Base-by-base conservation (phyloP, 2,329 filamentous ascomycete genomes). In the Verticillium longisporum region DNA sequence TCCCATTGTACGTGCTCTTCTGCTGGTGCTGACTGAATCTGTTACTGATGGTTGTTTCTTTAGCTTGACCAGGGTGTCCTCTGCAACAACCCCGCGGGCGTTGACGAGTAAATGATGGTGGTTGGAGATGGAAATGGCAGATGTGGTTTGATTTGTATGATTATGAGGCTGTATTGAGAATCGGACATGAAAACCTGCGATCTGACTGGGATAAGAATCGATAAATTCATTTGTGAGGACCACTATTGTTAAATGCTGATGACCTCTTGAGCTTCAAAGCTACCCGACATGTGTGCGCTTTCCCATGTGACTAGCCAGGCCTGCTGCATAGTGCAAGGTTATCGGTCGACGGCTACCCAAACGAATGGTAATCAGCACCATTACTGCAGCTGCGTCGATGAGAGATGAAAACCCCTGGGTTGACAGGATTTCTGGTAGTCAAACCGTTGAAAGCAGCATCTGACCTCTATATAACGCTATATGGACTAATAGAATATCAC, bases 1-100 rank as follows among this genome's bases (percentile, higher is more conserved):
- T 18, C 83, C 83, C 7, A 76, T 86, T 18, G 57, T 65, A 18
- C 59, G 64, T 64, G 21, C 6, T n/a, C 50, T 21, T 3, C 45
- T 13, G 3, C 9, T 53, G n/a, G 9, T 11, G 5, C 21, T 21
- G n/a, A 53, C 7, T 21, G 26, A 31, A 31, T 31, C 26, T 21
- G n/a, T 21, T 6, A 18, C 45, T 53, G 45, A 53, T 10, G 18
- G 18, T 13, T 53, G 2, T 21, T 26, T n/a, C 18, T 26, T n/a
- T 13, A 65, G 64, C 66, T 76, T 62, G 68, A 70, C 15, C 72
- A 75, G 64, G 70, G 69, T 10, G 62, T 77, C 53, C 66, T 78
- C 56, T 73, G 75, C 71, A 67, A 73, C 65, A 67, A 70, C 36
- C 65, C 74, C 34, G 58, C 73, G 36, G 66, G 72, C 61, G 67